A percentile compares a stretch with the other conserved stretches of the same genome.
These are phyloP conservation scores for Mycena maculata DNA, from an alignment of 768 basidiomycete species.

Conservation along the genomic window DNA sequence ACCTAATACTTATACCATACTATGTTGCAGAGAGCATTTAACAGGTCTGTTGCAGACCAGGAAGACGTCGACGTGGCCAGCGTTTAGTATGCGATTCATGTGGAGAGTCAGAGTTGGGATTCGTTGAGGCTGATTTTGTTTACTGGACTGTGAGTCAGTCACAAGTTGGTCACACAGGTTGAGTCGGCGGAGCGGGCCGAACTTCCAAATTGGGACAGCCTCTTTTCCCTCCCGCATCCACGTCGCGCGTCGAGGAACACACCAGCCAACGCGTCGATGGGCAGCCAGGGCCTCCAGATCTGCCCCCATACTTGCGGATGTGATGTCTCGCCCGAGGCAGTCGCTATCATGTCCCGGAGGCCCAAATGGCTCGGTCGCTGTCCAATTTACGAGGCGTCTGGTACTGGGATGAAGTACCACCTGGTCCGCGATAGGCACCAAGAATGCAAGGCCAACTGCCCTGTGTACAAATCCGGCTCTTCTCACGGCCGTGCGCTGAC, in stretches of 20 bases:
- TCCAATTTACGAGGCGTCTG: neutral
- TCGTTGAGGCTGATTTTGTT: no score
- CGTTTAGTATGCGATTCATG: no score
- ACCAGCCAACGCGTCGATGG: constrained; percentile 55
- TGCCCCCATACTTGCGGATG: constrained; percentile 11
- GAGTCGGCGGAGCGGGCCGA: no score
- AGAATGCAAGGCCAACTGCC: neutral
- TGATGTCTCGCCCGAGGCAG: neutral
- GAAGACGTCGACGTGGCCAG: no score
- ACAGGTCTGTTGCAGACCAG: no score
- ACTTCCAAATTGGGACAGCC: constrained; percentile 68
- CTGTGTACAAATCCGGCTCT: neutral
- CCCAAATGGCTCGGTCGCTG: constrained; percentile 4
- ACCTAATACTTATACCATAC: no score
- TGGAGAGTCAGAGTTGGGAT: no score
- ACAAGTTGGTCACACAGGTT: no score
- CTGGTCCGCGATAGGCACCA: neutral
- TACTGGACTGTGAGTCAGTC: no score
- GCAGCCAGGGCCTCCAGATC: neutral
- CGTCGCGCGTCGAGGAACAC: constrained; percentile 57
- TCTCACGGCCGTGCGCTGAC: neutral
- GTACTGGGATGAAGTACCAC: neutral
- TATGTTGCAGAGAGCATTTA: no score
- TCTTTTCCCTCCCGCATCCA: constrained; percentile 72
- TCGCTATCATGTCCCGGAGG: neutral